Conservation (phyloP, 2,329 filamentous ascomycete species). For the Apiospora phragmitis region DNA sequence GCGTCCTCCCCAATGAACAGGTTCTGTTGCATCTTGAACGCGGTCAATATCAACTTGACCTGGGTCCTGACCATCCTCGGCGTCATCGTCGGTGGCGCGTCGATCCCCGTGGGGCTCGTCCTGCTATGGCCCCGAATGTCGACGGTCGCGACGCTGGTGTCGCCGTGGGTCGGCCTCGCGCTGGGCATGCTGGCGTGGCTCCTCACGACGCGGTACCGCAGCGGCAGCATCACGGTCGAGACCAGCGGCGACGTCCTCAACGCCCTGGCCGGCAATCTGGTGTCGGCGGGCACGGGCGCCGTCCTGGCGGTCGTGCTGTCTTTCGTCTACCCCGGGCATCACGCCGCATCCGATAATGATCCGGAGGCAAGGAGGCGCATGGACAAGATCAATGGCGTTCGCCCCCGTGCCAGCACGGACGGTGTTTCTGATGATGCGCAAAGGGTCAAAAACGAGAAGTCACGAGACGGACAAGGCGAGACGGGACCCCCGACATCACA, state of each 20-base stretch:
- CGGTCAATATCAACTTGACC: slow-evolving; percentile 36
- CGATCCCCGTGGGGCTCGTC: slow-evolving; percentile 36
- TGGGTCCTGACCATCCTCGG: slow-evolving; percentile 42
- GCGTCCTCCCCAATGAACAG: too few relatives aligned
- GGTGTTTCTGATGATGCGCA: background rate
- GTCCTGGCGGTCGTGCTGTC: slow-evolving; percentile 34
- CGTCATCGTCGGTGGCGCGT: slow-evolving; percentile 39
- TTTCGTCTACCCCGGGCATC: slow-evolving; percentile 34
- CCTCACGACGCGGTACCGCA: slow-evolving; percentile 34
- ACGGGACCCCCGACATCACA: background rate
- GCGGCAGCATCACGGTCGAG: slow-evolving; percentile 34
- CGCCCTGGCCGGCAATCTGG: slow-evolving; percentile 39
- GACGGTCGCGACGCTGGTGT: slow-evolving; percentile 34
- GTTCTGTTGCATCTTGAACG: slow-evolving; percentile 37
- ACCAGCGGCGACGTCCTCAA: slow-evolving; percentile 39
- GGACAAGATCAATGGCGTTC: slow-evolving; percentile 32
- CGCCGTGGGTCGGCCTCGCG: slow-evolving; percentile 35
- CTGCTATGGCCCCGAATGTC: slow-evolving; percentile 40
- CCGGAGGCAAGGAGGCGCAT: slow-evolving; percentile 24
- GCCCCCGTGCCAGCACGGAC: slow-evolving; percentile 15
- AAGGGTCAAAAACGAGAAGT: background rate
- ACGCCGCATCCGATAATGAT: slow-evolving; percentile 20
- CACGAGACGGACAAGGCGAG: background rate
- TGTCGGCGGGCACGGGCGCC: slow-evolving; percentile 35
- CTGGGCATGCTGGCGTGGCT: slow-evolving; percentile 39